Conservation (phyloP, 139 green algal genomes). For the Chlamydomonas applanata region DNA sequence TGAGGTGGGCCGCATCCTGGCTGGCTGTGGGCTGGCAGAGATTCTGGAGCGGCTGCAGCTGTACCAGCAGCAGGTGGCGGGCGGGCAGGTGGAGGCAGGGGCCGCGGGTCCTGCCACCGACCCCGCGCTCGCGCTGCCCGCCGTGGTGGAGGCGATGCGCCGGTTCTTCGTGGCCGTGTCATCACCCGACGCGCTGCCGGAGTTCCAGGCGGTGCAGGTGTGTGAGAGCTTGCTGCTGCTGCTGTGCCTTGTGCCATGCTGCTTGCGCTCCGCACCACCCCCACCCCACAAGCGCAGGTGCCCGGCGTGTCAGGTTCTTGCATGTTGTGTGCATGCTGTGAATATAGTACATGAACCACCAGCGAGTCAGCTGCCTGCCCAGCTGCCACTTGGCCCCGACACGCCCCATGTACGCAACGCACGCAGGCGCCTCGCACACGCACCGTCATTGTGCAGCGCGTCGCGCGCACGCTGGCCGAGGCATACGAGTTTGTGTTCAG, state of each 20-base stretch:
- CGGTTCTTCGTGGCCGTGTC: constrained; percentile 71
- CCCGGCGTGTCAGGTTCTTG: too few relatives aligned
- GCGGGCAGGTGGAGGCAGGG: background rate
- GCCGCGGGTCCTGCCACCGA: constrained; percentile 43
- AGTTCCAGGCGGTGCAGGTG: constrained; percentile 71
- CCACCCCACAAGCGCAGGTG: too few relatives aligned
- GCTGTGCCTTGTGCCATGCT: too few relatives aligned
- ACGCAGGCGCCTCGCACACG: constrained; percentile 58
- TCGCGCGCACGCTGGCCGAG: constrained; percentile 51
- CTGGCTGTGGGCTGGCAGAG: constrained; percentile 57
- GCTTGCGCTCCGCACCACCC: too few relatives aligned
- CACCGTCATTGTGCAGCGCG: constrained; percentile 44
- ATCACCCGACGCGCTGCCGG: constrained; percentile 66
- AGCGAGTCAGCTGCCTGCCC: too few relatives aligned
- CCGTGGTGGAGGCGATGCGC: constrained; percentile 59
- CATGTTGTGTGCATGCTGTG: too few relatives aligned
- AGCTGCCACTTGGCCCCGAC: too few relatives aligned
- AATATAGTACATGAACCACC: too few relatives aligned
- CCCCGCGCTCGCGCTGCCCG: constrained; percentile 48
- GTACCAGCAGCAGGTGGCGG: constrained; percentile 32
- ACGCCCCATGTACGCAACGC: too few relatives aligned
- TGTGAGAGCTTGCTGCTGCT: background rate
- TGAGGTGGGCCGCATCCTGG: constrained; percentile 57
- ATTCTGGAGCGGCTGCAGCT: constrained; percentile 56
- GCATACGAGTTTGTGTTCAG: constrained; percentile 65